Conservation (phyloP, 1,284 basidiomycete genomes). For the Malassezia vespertilionis region DNA sequence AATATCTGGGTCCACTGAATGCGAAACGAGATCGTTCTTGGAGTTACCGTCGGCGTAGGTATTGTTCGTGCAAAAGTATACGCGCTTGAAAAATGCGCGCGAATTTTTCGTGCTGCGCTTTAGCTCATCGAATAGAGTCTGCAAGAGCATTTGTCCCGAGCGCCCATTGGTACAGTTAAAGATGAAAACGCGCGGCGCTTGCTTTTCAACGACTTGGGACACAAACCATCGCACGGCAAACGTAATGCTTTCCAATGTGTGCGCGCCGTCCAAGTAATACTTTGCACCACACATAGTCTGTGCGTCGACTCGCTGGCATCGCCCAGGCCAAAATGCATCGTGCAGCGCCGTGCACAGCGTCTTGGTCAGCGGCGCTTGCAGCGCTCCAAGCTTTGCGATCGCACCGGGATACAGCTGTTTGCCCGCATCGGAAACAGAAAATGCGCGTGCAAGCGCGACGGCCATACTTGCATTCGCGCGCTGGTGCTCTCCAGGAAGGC, state of each 20-base stretch:
- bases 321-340: conserved; percentile 80
- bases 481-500: conserved; percentile 81
- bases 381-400: conserved; percentile 13
- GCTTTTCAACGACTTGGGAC: conserved; percentile 18
- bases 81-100: conserved; percentile 58
- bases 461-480: conserved; percentile 80
- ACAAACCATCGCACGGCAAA: conserved; percentile 75
- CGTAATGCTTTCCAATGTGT: conserved; percentile 78
- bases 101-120: conserved; percentile 5
- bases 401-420: conserved; percentile 18
- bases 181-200: conserved; percentile 57
- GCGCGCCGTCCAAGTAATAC: conserved; percentile 92
- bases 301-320: conserved; percentile 74
- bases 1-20: conserved; percentile 28
- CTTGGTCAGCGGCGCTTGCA: conserved; percentile 27
- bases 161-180: conserved; percentile 95
- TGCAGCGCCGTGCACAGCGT: conserved; percentile 34
- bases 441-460: conserved; percentile 61
- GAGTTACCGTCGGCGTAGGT: conserved; percentile 79
- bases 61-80: conserved; percentile 93
- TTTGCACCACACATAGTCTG: conserved; percentile 49
- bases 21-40: conserved; percentile 57
- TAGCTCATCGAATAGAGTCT: conserved; percentile 52
- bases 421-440: conserved; percentile 54
- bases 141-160: conserved; percentile 64